Base-by-base conservation (phyloP, 108 stramenopile species). In the Cyclotella atomus region DNA sequence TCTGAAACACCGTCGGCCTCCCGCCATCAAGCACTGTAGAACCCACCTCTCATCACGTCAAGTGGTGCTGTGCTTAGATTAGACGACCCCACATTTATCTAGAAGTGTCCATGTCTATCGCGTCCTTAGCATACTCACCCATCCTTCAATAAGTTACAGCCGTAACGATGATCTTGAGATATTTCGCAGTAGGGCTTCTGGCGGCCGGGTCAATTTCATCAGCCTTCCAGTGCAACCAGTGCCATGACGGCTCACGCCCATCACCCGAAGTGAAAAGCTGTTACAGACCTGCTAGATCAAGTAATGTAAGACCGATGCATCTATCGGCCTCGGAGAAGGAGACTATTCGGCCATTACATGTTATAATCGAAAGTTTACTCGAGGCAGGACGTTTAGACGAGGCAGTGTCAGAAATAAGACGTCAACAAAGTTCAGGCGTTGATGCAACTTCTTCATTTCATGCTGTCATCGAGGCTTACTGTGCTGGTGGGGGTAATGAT, bases 391-490 rank as follows among this genome's bases (percentile, higher is more conserved):
- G 50, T 2, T 27, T 76, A 4, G 66, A 76, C 24, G 66, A 50
- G 44, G 75, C 66, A 16, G 23, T 76, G 15, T 36, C 46, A 60
- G 47, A 68, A 49, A 33, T 76, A 14, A 44, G 35, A 44, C 43
- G 28, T 3, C 8, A 53, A 20, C 43, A 29, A 27, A 49, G 28
- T 2, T 33, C 28, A 2, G 59, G 67, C 19, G 38, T 54, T 0
- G 47, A 29, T 56, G 55, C 25, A 5, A 24, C 86, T n/a, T 85
- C 86, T 0, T 84, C 83, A 15, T 91, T 89, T 36, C 83, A 81
- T 41, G 68, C 70, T 12, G 84, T 87, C 2, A 78, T 91, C 35
- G 91, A 89, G 52, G 82, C 81, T 25, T 89, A 86, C 28, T 81
- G 78, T 34, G 70, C 71, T 7, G 72, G 66, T 30, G 16, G 27